A percentile compares a stretch with the other conserved stretches of the same genome.
These are phyloP conservation scores for Claviceps monticola DNA, from an alignment of 2,329 filamentous ascomycete genomes.

Conservation along the genomic window DNA sequence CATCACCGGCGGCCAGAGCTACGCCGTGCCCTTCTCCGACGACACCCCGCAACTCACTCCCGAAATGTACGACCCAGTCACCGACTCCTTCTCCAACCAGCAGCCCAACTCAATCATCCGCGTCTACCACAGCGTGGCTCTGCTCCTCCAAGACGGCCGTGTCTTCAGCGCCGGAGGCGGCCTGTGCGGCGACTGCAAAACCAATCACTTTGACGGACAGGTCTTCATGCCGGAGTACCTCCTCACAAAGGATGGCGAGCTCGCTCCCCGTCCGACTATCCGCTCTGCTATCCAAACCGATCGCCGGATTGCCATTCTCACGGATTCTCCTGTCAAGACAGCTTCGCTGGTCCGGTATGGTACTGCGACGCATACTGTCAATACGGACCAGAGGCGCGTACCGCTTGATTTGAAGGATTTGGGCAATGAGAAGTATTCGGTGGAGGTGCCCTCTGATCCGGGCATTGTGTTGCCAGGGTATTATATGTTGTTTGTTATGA, in stretches of 20 bases:
- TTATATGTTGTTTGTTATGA: constrained; percentile 40
- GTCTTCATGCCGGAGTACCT: constrained; percentile 44
- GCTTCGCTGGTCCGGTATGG: constrained; percentile 31
- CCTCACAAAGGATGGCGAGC: constrained; percentile 28
- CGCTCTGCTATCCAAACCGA: constrained; percentile 3
- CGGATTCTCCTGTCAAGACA: constrained; percentile 18
- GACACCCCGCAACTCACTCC: constrained; percentile 24
- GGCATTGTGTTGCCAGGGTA: constrained; percentile 38
- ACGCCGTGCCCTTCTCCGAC: constrained; percentile 30
- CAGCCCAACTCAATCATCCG: constrained; percentile 25
- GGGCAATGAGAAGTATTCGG: constrained; percentile 20
- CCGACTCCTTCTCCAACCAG: constrained; percentile 24
- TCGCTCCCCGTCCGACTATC: constrained; percentile 29
- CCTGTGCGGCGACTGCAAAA: constrained; percentile 31
- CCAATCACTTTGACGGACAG: constrained; percentile 39
- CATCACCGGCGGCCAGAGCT: constrained; percentile 32
- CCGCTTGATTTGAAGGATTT: constrained; percentile 20
- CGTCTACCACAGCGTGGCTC: constrained; percentile 34
- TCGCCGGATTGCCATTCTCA: constrained; percentile 11
- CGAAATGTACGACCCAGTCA: constrained; percentile 31
- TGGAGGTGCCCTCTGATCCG: constrained; percentile 30
- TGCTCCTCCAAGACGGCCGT: constrained; percentile 35
- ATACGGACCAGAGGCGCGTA: constrained; percentile 44
- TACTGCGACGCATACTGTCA: constrained; percentile 38
- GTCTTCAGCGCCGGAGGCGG: constrained; percentile 39